Evolutionary conservation across 208 protist species (phyloP).

Genomic region (Phytomonas francai): DNA sequence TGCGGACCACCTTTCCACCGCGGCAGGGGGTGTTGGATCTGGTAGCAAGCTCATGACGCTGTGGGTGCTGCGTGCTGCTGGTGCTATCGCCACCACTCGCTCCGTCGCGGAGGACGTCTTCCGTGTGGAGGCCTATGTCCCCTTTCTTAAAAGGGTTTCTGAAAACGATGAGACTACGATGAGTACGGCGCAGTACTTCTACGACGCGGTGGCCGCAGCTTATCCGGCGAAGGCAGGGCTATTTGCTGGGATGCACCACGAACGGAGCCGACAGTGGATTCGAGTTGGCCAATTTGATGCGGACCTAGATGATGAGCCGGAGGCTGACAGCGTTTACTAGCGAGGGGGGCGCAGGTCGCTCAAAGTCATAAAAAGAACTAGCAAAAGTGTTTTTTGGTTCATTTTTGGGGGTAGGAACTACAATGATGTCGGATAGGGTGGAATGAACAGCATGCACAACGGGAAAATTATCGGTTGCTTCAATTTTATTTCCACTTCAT

Average conservation of each 20-base stretch:
- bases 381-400: neutral
- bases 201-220: conserved; percentile 39
- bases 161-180: conserved; percentile 59
- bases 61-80: conserved; percentile 79
- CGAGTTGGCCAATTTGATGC: conserved; percentile 70
- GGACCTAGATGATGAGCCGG: conserved; percentile 82
- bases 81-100: conserved; percentile 54
- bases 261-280: conserved; percentile 57
- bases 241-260: conserved; percentile 38
- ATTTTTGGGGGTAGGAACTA: neutral
- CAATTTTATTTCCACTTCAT: neutral
- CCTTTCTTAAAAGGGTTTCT: conserved; percentile 59
- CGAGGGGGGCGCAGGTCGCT: neutral
- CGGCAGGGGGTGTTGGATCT: conserved; percentile 45
- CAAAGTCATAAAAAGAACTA: conserved; percentile 7
- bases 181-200: conserved; percentile 81
- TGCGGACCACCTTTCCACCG: conserved; percentile 38
- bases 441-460: neutral
- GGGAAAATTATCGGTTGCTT: neutral
- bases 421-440: neutral
- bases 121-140: conserved; percentile 49
- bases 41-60: conserved; percentile 66
- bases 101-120: conserved; percentile 29
- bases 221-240: conserved; percentile 25
- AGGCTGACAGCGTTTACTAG: conserved; percentile 69